Evolutionary conservation across 768 basidiomycete genomes (phyloP), one percentile per base, ranked within the genome.

Genomic region (Coprinopsis marcescibilis): DNA sequence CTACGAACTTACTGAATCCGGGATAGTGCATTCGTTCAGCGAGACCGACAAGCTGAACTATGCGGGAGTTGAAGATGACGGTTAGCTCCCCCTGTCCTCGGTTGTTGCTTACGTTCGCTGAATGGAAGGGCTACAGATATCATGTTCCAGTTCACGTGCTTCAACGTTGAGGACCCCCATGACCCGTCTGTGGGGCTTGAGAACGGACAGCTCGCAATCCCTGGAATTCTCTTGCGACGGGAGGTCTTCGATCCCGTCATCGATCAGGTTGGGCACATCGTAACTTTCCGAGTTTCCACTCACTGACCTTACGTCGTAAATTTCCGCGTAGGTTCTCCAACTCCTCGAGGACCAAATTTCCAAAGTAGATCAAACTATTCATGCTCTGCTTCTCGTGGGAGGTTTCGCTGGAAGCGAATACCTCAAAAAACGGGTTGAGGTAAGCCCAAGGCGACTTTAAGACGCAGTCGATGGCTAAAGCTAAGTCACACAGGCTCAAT

Each of bases 191-290:
- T 91, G 19, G 90, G 90, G 1, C 67, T 92, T 44, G 68, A 85
- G 50, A 85, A 92, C 55, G 90, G 90, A 1, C 84, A 94, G 61
- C 73, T 94, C 2, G 80, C 80, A 11, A 87, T 93, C 53, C 86
- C 88, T 2, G 90, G 90, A 14, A 81, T 76, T 52, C 65, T 90
- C 17, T 70, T 94, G 43, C 81, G 90, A 24, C 70, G 77, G 52
- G 85, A 89, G 60, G 90, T 93, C n/a, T 94, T 93, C 55, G 89
- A 91, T 64, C 90, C 91, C 21, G 83, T 93, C 29, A 80, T 94
- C 27, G 76, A 77, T 52, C 76, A 89, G 71, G 89, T n/a, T n/a
- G n/a, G n/a, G n/a, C n/a, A n/a, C n/a, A n/a, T n/a, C n/a, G n/a
- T 87, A 46, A 19, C 72, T 54, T 51, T 50, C 52, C 14, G 37